phyloP scores from a whole-genome alignment of 2,329 filamentous ascomycete genomes.

The Pseudogymnoascus sp. region DNA sequence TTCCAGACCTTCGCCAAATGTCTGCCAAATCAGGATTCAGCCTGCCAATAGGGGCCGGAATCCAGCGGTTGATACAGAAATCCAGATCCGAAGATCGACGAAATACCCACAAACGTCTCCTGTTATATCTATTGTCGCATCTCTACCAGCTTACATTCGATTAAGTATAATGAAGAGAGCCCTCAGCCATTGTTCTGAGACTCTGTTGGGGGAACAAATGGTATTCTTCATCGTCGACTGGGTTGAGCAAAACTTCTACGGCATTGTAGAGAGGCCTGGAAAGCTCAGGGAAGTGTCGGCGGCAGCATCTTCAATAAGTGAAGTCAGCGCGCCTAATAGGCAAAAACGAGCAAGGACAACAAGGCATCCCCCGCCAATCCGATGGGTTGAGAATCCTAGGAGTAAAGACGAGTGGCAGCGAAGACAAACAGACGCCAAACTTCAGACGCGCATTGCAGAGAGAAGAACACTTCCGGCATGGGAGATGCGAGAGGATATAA shows the following conservation, averaged over 20 bases:
- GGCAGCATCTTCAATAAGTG: slow-evolving; percentile 59
- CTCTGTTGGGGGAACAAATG: slow-evolving; percentile 77
- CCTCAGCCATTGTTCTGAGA: slow-evolving; percentile 53
- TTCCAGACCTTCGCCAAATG: slow-evolving; percentile 47
- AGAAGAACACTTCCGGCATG: slow-evolving; percentile 78
- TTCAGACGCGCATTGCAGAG: slow-evolving; percentile 66
- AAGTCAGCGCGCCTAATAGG: slow-evolving; percentile 28
- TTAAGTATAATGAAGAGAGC: slow-evolving; percentile 77
- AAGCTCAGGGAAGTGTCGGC: slow-evolving; percentile 76
- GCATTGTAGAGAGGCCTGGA: slow-evolving; percentile 78
- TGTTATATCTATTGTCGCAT: slow-evolving; percentile 60
- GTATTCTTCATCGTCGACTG: slow-evolving; percentile 86
- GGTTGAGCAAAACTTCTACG: slow-evolving; percentile 75
- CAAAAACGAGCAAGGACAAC: slow-evolving; percentile 27
- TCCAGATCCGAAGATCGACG: slow-evolving; percentile 63
- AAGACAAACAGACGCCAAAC: slow-evolving; percentile 54
- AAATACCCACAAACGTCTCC: slow-evolving; percentile 63
- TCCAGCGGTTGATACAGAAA: slow-evolving; percentile 42
- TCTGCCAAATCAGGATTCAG: slow-evolving; percentile 63
- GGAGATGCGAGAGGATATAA: slow-evolving; percentile 69
- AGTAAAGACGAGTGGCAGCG: slow-evolving; percentile 62
- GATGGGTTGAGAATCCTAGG: slow-evolving; percentile 51
- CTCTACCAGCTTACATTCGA: slow-evolving; percentile 85
- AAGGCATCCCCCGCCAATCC: slow-evolving; percentile 49
- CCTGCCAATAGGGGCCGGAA: slow-evolving; percentile 43